These are phyloP conservation scores for Nakazawaea ishiwadae DNA, from an alignment of 805 yeast genomes.

Conservation along the genomic window DNA sequence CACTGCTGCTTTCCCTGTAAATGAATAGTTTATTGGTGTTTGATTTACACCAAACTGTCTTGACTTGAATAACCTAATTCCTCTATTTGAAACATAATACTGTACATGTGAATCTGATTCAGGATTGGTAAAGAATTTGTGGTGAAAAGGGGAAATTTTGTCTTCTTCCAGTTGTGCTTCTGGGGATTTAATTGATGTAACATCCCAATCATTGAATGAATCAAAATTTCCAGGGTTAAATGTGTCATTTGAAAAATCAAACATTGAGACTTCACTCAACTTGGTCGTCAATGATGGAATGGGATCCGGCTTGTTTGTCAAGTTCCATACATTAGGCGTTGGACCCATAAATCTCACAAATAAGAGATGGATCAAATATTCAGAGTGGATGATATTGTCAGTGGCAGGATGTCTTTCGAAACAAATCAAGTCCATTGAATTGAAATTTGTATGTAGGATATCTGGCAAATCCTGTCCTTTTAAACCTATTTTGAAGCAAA, in stretches of 20 bases:
- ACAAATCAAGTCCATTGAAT: slow-evolving; percentile 64
- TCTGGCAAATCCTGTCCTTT: slow-evolving; percentile 32
- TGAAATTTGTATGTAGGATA: slow-evolving; percentile 52
- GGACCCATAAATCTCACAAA: slow-evolving; percentile 63
- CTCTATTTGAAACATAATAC: slow-evolving; percentile 64
- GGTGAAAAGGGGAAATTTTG: slow-evolving; percentile 58
- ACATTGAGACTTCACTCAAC: slow-evolving; percentile 16
- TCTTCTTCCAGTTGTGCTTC: background rate
- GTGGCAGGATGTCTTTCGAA: slow-evolving; percentile 61
- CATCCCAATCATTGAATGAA: background rate
- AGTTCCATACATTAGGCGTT: slow-evolving; percentile 65
- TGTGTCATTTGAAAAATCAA: background rate
- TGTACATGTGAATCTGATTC: slow-evolving; percentile 80
- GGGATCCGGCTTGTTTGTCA: slow-evolving; percentile 46
- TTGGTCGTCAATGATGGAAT: slow-evolving; percentile 33
- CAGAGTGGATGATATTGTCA: slow-evolving; percentile 58
- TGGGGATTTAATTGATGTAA: background rate
- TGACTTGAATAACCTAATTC: slow-evolving; percentile 54
- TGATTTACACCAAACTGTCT: slow-evolving; percentile 27
- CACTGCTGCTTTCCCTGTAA: slow-evolving; percentile 71
- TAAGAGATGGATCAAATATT: slow-evolving; percentile 58
- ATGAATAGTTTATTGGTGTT: slow-evolving; percentile 35
- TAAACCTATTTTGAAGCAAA: slow-evolving; percentile 54
- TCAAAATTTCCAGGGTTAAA: background rate
- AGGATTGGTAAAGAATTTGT: slow-evolving; percentile 80